phyloP scores from a whole-genome alignment of 1,284 basidiomycete species.

The Irpex lacteus region DNA sequence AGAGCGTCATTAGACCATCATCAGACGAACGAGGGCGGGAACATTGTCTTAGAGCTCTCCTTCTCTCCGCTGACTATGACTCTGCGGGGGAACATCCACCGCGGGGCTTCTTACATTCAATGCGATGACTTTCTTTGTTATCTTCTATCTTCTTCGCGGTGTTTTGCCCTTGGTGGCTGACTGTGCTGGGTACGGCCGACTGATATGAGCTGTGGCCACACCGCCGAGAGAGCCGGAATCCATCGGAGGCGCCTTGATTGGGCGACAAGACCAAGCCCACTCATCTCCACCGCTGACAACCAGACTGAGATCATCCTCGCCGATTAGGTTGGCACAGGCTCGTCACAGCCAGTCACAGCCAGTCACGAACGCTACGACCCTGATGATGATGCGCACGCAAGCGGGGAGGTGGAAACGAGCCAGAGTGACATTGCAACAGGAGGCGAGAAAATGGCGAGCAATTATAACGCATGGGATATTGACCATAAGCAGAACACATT shows the following conservation, averaged over 20 bases:
- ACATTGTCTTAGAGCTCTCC: not conserved
- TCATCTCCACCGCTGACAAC: not conserved
- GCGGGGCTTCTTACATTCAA: not conserved
- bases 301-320: not conserved
- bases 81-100: not conserved
- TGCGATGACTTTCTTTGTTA: not conserved
- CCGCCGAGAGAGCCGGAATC: not conserved
- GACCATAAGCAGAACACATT: constrained; percentile 8
- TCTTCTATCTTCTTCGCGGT: not conserved
- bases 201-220: not conserved
- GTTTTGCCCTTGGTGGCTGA: not conserved
- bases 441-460: constrained; percentile 1
- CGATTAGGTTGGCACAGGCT: not conserved
- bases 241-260: not conserved
- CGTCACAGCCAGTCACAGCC: not conserved
- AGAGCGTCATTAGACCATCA: not conserved
- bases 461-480: constrained; percentile 8
- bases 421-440: constrained; percentile 4
- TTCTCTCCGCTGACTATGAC: not conserved
- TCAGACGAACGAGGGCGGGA: not conserved
- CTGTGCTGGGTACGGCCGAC: not conserved
- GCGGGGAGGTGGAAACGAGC: not conserved
- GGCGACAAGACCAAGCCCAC: not conserved
- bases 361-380: not conserved
- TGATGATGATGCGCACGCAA: not conserved